Evolutionary conservation across 768 basidiomycete genomes (phyloP).

Genomic region (Lactarius sp.): DNA sequence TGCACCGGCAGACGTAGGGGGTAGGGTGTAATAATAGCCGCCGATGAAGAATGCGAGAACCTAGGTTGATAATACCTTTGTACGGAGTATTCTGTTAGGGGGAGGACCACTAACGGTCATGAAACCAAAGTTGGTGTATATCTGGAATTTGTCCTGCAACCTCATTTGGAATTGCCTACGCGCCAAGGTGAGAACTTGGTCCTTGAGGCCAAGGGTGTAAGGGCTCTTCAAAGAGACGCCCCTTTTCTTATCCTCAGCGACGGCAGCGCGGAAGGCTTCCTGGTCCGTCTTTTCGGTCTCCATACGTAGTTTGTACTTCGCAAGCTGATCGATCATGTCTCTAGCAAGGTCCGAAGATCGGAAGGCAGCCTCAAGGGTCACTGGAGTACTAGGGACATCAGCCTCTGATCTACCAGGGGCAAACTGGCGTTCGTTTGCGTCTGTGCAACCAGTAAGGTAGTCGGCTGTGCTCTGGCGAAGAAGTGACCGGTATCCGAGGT

Average conservation of each 20-base stretch:
- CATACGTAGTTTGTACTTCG: conserved; percentile 52
- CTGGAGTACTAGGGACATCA: conserved; percentile 63
- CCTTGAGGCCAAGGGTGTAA: conserved; percentile 75
- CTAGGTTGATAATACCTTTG: neutral
- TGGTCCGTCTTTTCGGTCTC: conserved; percentile 62
- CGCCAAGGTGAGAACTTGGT: conserved; percentile 68
- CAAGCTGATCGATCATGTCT: conserved; percentile 43
- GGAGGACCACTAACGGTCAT: conserved; percentile 51
- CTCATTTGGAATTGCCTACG: conserved; percentile 69
- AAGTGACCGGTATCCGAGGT: conserved; percentile 65
- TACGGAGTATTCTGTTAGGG: conserved; percentile 31
- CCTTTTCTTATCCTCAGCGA: conserved; percentile 71
- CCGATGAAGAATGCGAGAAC: conserved; percentile 60
- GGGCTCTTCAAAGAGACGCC: conserved; percentile 76
- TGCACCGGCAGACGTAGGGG: conserved; percentile 69
- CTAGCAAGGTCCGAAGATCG: conserved; percentile 42
- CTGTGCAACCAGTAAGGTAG: conserved; percentile 80
- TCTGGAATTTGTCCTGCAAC: conserved; percentile 73
- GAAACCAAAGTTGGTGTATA: conserved; percentile 63
- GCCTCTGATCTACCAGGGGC: conserved; percentile 51
- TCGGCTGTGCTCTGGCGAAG: conserved; percentile 89
- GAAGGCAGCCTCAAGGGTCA: conserved; percentile 63
- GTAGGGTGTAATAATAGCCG: conserved; percentile 68
- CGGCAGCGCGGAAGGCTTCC: conserved; percentile 71
- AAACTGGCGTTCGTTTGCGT: conserved; percentile 80